Conservation (phyloP, 441 rosid species). For the Isatis lusitanica region DNA sequence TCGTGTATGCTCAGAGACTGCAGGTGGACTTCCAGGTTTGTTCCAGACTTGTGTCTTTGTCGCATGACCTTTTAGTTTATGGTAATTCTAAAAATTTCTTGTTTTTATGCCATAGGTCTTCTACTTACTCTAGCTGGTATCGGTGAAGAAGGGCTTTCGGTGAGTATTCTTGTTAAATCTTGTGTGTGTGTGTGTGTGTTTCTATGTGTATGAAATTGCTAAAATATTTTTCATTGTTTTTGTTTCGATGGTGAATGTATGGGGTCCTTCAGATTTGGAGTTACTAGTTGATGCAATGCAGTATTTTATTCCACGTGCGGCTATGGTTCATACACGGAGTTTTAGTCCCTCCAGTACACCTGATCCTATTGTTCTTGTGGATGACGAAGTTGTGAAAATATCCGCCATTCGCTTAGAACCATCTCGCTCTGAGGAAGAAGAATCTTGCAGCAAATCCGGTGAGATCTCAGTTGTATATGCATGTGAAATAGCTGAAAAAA, state of each 20-base stretch:
- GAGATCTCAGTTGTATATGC: constrained; percentile 82
- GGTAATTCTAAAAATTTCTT: background rate
- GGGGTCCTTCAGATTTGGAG: constrained; percentile 96
- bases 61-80: background rate
- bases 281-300: constrained; percentile 86
- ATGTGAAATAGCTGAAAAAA: constrained; percentile 81
- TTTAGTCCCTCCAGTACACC: constrained; percentile 57
- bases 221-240: constrained; percentile 4
- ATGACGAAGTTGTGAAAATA: constrained; percentile 83
- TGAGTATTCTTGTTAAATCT: constrained; percentile 16
- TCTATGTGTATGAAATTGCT: background rate
- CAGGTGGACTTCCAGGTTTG: constrained; percentile 94
- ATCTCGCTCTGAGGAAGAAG: constrained; percentile 35
- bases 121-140: constrained; percentile 45
- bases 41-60: constrained; percentile 6
- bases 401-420: constrained; percentile 76
- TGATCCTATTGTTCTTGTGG: constrained; percentile 62
- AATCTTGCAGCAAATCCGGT: constrained; percentile 53
- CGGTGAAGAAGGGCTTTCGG: constrained; percentile 46
- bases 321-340: constrained; percentile 88
- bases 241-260: constrained; percentile 72
- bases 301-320: constrained; percentile 88
- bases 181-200: background rate
- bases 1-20: too few species aligned
- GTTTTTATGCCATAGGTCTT: constrained; percentile 33